Percentiles rank a stretch among this genome's conserved stretches.
These are phyloP conservation scores for Gossypium herbaceum DNA, from an alignment of 345 rosid genomes.

Conservation along the genomic window DNA sequence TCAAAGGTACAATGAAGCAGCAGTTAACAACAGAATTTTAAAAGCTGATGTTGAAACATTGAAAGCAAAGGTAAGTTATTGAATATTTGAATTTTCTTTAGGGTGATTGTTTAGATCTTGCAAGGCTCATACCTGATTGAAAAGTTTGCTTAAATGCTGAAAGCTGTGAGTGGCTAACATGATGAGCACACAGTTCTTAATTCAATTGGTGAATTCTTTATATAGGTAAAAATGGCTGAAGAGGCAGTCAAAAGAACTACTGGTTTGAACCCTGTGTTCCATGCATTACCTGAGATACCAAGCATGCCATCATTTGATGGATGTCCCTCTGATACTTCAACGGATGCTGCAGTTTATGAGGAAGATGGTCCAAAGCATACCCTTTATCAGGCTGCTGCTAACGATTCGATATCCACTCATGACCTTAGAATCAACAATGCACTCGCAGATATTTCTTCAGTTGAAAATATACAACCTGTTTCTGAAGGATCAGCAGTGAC, in stretches of 20 bases:
- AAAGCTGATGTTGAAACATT: constrained; percentile 90
- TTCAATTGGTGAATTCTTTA: constrained; percentile 2
- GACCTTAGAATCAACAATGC: constrained; percentile 31
- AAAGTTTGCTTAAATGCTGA: not conserved
- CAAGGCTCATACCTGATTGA: not conserved
- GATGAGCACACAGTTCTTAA: not conserved
- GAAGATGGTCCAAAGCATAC: constrained; percentile 41
- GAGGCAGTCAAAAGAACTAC: constrained; percentile 79
- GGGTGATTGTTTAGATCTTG: not conserved
- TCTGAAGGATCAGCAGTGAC: constrained; percentile 24
- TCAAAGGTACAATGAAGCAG: constrained; percentile 68
- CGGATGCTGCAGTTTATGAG: constrained; percentile 52
- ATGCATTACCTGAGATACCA: constrained; percentile 42
- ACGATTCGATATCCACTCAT: constrained; percentile 26
- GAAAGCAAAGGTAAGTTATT: constrained; percentile 69
- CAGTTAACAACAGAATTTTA: constrained; percentile 84
- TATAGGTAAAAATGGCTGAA: constrained; percentile 96
- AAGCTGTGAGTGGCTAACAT: not conserved
- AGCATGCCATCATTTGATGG: constrained; percentile 40
- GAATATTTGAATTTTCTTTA: not conserved
- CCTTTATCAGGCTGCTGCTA: constrained; percentile 29
- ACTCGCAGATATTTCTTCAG: constrained; percentile 41
- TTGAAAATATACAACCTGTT: constrained; percentile 32
- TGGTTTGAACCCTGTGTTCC: constrained; percentile 66
- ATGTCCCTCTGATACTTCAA: constrained; percentile 48